phyloP scores from a whole-genome alignment of 1,284 basidiomycete species.

The Anthracocystis walkeri region DNA sequence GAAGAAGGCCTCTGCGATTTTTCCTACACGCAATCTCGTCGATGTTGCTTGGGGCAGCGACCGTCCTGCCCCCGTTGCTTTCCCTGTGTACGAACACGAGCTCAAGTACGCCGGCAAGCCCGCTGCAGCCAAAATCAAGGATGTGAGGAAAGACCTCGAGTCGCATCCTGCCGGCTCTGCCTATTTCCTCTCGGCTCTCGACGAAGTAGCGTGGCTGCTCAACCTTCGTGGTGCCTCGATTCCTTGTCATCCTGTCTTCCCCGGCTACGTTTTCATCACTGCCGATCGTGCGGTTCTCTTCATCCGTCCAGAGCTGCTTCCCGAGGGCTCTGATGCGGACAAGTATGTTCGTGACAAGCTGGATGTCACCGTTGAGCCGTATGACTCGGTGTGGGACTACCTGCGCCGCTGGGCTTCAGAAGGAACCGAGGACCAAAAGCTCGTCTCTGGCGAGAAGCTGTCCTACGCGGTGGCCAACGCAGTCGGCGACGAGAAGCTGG shows the following conservation, averaged over 20 bases:
- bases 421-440: constrained; percentile 27
- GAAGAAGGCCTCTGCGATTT: constrained; percentile 72
- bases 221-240: constrained; percentile 65
- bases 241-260: constrained; percentile 65
- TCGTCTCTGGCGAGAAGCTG: constrained; percentile 56
- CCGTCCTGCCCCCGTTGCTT: constrained; percentile 78
- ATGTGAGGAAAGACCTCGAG: constrained; percentile 48
- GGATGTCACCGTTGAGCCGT: constrained; percentile 37
- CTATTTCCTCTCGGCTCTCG: constrained; percentile 61
- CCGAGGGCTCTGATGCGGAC: constrained; percentile 25
- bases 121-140: constrained; percentile 63
- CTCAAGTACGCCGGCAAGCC: constrained; percentile 78
- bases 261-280: constrained; percentile 58
- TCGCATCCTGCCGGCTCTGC: constrained; percentile 35
- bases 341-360: constrained; percentile 46
- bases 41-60: constrained; percentile 81
- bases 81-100: constrained; percentile 80
- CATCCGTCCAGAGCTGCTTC: constrained; percentile 49
- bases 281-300: constrained; percentile 47
- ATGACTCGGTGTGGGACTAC: constrained; percentile 51
- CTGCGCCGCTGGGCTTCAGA: constrained; percentile 41
- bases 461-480: constrained; percentile 59
- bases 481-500: constrained; percentile 49
- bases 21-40: constrained; percentile 78
- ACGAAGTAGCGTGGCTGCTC: constrained; percentile 66